phyloP scores from a whole-genome alignment of 805 yeast genomes.

The Kodamaea leandrae region DNA sequence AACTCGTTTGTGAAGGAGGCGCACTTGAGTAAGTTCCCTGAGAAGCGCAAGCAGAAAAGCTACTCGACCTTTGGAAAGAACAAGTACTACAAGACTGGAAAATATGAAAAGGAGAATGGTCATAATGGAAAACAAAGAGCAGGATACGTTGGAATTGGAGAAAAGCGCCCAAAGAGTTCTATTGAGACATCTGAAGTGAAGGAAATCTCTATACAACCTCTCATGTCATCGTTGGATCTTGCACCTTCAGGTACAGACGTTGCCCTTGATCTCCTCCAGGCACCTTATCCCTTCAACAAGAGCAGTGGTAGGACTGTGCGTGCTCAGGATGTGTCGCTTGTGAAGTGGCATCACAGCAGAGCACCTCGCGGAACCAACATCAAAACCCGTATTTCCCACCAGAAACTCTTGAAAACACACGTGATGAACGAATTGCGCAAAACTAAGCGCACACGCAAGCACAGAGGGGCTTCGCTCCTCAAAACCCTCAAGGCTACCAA shows the following conservation, averaged over 20 bases:
- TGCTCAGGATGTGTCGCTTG: slow-evolving; percentile 85
- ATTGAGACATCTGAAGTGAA: too few relatives aligned
- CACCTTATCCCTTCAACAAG: slow-evolving; percentile 82
- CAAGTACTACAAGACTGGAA: background rate
- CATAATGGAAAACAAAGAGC: slow-evolving; percentile 27
- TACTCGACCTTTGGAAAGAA: background rate
- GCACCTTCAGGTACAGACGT: slow-evolving; percentile 43
- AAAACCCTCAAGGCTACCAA: slow-evolving; percentile 72
- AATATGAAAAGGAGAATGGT: slow-evolving; percentile 22
- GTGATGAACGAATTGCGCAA: slow-evolving; percentile 66
- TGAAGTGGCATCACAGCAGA: slow-evolving; percentile 81
- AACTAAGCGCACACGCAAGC: slow-evolving; percentile 24
- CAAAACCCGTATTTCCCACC: slow-evolving; percentile 84
- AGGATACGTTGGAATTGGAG: slow-evolving; percentile 28
- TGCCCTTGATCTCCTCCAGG: slow-evolving; percentile 70
- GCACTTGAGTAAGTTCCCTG: slow-evolving; percentile 13
- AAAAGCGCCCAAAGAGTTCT: too few relatives aligned
- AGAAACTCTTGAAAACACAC: slow-evolving; percentile 74
- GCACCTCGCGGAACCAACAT: slow-evolving; percentile 62
- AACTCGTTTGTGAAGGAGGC: slow-evolving; percentile 74
- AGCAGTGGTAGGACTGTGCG: slow-evolving; percentile 70
- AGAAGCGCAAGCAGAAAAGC: background rate
- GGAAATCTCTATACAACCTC: slow-evolving; percentile 32
- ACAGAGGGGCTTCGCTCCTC: slow-evolving; percentile 56
- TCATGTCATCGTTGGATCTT: slow-evolving; percentile 31